Conservation (phyloP, 352 stramenopile species). For the Phytophthora idaei region DNA sequence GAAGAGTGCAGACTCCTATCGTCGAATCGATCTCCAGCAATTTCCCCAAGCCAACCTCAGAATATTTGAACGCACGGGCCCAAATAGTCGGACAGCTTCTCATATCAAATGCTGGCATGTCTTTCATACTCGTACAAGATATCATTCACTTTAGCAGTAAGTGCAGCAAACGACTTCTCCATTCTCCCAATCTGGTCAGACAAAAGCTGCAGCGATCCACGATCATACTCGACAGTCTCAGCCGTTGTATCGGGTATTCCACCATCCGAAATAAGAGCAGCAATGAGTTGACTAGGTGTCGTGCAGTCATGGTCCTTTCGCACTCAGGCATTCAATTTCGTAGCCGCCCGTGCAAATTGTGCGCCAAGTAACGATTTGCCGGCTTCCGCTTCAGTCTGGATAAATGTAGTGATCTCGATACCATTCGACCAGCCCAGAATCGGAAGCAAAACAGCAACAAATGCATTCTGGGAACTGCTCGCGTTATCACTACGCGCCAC, state of each 20-base stretch:
- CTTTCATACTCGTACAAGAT: background rate
- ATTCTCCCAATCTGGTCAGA: background rate
- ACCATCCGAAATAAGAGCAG: constrained; percentile 26
- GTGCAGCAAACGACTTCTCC: background rate
- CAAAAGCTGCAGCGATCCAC: background rate
- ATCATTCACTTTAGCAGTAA: background rate
- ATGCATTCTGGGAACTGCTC: constrained; percentile 32
- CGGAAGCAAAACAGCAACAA: constrained; percentile 22
- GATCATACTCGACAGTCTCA: constrained; percentile 30
- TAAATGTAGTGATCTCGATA: background rate
- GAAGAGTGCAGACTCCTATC: background rate
- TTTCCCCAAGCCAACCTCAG: background rate
- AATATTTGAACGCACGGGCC: background rate
- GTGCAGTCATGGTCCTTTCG: constrained; percentile 24
- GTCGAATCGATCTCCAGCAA: background rate
- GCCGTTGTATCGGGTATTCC: constrained; percentile 30
- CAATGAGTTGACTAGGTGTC: constrained; percentile 23
- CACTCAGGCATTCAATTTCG: constrained; percentile 16
- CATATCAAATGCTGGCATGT: background rate
- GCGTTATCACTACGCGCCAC: constrained; percentile 36
- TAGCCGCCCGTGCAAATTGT: constrained; percentile 29
- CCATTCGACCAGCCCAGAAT: background rate
- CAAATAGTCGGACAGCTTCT: background rate
- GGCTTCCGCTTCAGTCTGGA: constrained; percentile 9
- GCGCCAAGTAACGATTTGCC: constrained; percentile 28